These are phyloP conservation scores for Crithidia bombi DNA, from an alignment of 208 protist genomes.

Conservation along the genomic window DNA sequence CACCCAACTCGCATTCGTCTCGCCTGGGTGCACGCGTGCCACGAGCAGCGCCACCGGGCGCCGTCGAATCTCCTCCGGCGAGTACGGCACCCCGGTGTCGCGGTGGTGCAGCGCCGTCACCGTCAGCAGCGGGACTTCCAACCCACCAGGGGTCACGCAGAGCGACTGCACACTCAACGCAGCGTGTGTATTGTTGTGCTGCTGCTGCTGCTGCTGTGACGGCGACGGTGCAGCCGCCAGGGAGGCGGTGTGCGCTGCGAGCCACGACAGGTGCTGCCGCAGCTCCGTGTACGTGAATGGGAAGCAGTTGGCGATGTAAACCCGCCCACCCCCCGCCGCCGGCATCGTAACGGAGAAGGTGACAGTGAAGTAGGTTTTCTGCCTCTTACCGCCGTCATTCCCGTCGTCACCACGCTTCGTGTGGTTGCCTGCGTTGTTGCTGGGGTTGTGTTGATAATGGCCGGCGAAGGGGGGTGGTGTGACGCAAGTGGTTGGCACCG, in stretches of 20 bases:
- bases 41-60: constrained; percentile 89
- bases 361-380: constrained; percentile 90
- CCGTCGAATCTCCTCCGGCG: constrained; percentile 47
- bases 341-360: constrained; percentile 91
- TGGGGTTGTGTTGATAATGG: neutral
- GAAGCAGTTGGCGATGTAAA: constrained; percentile 96
- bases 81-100: constrained; percentile 29
- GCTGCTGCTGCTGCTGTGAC: neutral
- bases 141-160: constrained; percentile 85
- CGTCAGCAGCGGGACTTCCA: constrained; percentile 92
- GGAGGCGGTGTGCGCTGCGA: too few species aligned
- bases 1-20: constrained; percentile 96
- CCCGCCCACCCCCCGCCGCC: constrained; percentile 57
- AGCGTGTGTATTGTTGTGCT: neutral
- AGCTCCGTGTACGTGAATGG: constrained; percentile 97
- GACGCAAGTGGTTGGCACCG: neutral
- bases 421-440: neutral
- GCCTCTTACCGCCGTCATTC: constrained; percentile 14
- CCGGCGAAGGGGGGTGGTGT: neutral
- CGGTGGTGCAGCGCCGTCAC: constrained; percentile 65
- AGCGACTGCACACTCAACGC: constrained; percentile 61
- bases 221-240: constrained; percentile 26
- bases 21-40: constrained; percentile 97
- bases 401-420: neutral
- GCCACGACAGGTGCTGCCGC: constrained; percentile 47